Evolutionary conservation across 805 yeast genomes (phyloP), one percentile per base, ranked within the genome.

Genomic region (Isabelozyma gotoi): DNA sequence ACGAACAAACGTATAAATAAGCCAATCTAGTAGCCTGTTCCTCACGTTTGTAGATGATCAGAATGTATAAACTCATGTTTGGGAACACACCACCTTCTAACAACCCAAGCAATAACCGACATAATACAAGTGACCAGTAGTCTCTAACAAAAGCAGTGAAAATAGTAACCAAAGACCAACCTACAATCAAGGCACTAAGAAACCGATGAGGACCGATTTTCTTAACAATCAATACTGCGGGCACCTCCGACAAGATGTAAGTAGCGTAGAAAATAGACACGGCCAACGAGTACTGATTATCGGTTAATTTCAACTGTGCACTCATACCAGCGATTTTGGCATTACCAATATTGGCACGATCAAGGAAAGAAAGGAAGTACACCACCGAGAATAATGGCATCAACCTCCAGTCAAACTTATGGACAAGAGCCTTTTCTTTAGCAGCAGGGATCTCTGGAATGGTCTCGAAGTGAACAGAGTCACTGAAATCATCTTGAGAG

Each of bases 61-160:
- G 60, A 21, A 74, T 57, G 53, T 62, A 54, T 41, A 68, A 66
- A 18, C 59, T 55, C 14, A 70, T 61, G 10, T 74, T 77, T 0
- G 78, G 76, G 49, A 71, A 71, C 60, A 72, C 64, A 43, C 76
- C 74, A 12, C 80, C 71, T 70, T 60, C 80, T 50, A 57, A 64
- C 41, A 73, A 56, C 5, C 82, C 82, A 36, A 78, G 58, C 31
- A 79, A 49, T 19, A 78, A 64, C 48, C 85, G 62, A 11, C 74
- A 53, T 3, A 73, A 73, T 19, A 76, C 45, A 40, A 78, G 64
- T 2, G 76, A 77, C 7, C 70, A 73, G 46, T 54, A 77, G 27
- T 57, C 54, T n/a, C n/a, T n/a, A n/a, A n/a, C n/a, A n/a, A n/a
- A n/a, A n/a, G n/a, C n/a, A n/a, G n/a, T n/a, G n/a, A n/a, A n/a